phyloP scores from a whole-genome alignment of 208 protist genomes.

The Trichomonas tenax region DNA sequence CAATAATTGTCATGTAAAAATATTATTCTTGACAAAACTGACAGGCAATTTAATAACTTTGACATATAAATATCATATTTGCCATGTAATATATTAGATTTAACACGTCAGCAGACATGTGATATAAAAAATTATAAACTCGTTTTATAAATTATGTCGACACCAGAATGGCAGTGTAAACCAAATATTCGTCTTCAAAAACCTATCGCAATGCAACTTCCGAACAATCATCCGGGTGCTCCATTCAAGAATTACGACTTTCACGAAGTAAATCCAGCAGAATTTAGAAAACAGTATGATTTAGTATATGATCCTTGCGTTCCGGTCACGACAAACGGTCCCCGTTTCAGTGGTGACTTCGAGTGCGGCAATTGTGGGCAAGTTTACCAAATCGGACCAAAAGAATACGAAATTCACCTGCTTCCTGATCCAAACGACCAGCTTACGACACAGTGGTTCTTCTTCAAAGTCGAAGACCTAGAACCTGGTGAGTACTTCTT shows the following conservation, averaged over 20 bases:
- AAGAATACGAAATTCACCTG: not conserved
- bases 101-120: not conserved
- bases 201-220: not conserved
- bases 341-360: not conserved
- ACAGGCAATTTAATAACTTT: too few species aligned
- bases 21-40: too few species aligned
- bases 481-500: not conserved
- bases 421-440: constrained; percentile 14
- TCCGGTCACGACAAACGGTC: not conserved
- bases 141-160: not conserved
- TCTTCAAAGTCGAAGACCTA: not conserved
- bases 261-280: not conserved
- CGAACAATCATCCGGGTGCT: not conserved
- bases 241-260: not conserved
- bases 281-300: not conserved
- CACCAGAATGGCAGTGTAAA: not conserved
- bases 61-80: not conserved
- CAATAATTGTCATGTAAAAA: not conserved
- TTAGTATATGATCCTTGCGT: not conserved
- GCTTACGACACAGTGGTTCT: not conserved
- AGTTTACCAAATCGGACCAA: not conserved
- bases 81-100: not conserved
- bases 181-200: not conserved
- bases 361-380: not conserved
- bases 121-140: not conserved